Evolutionary conservation across 2,329 filamentous ascomycete genomes (phyloP).

Genomic region (Claviceps sp.): DNA sequence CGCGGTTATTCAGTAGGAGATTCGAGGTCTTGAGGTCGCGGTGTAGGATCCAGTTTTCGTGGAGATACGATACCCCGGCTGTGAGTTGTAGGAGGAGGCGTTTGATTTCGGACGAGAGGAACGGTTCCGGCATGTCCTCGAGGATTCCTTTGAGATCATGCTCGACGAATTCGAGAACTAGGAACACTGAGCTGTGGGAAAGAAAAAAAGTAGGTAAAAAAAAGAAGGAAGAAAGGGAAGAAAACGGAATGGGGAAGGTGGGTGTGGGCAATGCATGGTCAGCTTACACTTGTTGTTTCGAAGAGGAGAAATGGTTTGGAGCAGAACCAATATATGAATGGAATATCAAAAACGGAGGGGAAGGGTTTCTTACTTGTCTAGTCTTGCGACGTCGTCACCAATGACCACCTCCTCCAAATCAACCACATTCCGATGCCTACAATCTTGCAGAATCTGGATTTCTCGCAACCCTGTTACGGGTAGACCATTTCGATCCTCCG

Average conservation of each 20-base stretch:
- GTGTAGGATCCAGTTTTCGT: slow-evolving; percentile 81
- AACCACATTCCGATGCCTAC: slow-evolving; percentile 73
- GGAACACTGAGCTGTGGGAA: slow-evolving; percentile 52
- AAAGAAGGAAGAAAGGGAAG: neutral
- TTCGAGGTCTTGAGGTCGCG: slow-evolving; percentile 91
- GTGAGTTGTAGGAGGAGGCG: slow-evolving; percentile 74
- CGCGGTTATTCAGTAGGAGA: slow-evolving; percentile 87
- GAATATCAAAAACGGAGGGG: neutral
- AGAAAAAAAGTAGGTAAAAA: neutral
- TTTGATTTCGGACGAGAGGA: slow-evolving; percentile 85
- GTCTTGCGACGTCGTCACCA: slow-evolving; percentile 42
- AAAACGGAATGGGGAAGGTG: neutral
- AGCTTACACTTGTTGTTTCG: neutral
- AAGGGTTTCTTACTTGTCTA: slow-evolving; percentile 34
- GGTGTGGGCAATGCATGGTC: neutral
- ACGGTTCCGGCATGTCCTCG: slow-evolving; percentile 88
- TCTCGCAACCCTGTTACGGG: slow-evolving; percentile 88
- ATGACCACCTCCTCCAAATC: slow-evolving; percentile 72
- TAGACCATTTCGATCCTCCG: slow-evolving; percentile 58
- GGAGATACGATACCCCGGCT: slow-evolving; percentile 71
- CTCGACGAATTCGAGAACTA: slow-evolving; percentile 95
- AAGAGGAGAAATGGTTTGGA: neutral
- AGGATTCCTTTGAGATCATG: slow-evolving; percentile 91
- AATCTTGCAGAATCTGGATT: slow-evolving; percentile 79
- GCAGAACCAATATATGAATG: neutral